Conservation (phyloP, 208 protist species). For the Wallacemonas sp. region DNA sequence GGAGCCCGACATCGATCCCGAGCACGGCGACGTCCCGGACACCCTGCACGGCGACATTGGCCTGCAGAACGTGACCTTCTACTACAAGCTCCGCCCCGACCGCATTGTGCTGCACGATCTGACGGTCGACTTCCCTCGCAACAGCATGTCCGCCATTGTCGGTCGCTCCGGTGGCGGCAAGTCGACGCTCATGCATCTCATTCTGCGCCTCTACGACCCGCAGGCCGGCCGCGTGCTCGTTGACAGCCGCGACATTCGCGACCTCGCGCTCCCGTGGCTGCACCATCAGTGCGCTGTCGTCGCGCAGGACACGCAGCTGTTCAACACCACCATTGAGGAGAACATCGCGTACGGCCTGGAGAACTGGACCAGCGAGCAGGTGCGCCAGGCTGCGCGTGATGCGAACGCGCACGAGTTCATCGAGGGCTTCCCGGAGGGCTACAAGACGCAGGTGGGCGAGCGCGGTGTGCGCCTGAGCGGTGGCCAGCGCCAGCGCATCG, state of each 20-base stretch:
- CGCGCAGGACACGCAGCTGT: conserved; percentile 97
- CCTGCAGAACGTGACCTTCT: conserved; percentile 25
- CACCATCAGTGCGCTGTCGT: conserved; percentile 94
- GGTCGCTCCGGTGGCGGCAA: conserved; percentile 57
- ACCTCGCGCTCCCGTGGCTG: conserved; percentile 37
- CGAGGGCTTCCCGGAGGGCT: conserved; percentile 37
- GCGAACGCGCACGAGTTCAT: conserved; percentile 70
- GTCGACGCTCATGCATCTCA: conserved; percentile 46
- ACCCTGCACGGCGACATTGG: conserved; percentile 18
- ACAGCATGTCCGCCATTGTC: conserved; percentile 39
- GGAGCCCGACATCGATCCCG: conserved; percentile 29
- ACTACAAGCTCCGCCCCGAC: conserved; percentile 30
- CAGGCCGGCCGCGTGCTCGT: conserved; percentile 38
- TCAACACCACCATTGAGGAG: conserved; percentile 88
- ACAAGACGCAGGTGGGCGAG: conserved; percentile 55
- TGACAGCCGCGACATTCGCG: conserved; percentile 33
- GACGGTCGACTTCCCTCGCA: conserved; percentile 25
- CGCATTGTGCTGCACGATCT: conserved; percentile 28
- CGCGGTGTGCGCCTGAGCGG: conserved; percentile 85
- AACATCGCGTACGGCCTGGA: conserved; percentile 66
- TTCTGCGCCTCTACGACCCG: conserved; percentile 73
- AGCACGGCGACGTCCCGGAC: conserved; percentile 21
- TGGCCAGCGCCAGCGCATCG: conserved; percentile 95
- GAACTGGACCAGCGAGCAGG: conserved; percentile 26
- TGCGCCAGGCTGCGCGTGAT: conserved; percentile 38